phyloP scores from a whole-genome alignment of 2,329 filamentous ascomycete genomes.

The Scolecobasidium constrictum region DNA sequence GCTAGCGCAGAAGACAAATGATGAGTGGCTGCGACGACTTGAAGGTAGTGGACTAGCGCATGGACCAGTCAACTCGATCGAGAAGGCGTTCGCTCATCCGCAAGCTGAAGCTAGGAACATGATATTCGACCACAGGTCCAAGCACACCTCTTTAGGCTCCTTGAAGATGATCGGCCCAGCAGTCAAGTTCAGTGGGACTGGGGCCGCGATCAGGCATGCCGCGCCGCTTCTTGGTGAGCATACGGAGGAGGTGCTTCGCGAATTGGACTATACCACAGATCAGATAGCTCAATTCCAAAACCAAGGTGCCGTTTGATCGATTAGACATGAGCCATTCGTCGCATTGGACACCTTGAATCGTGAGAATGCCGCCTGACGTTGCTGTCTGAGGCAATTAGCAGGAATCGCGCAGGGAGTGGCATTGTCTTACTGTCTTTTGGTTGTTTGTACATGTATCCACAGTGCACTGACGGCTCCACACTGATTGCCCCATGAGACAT shows the following conservation, averaged over 20 bases:
- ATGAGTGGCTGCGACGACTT: constrained; percentile 30
- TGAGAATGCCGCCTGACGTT: too few relatives aligned
- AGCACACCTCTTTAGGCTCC: neutral
- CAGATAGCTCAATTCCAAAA: neutral
- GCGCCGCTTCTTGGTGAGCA: constrained; percentile 5
- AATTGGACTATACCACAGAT: neutral
- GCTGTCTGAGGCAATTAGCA: too few relatives aligned
- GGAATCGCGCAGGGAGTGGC: too few relatives aligned
- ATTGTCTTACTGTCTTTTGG: too few relatives aligned
- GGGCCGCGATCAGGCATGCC: neutral
- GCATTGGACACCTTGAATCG: too few relatives aligned
- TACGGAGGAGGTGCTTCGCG: constrained; percentile 3
- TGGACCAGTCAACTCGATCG: constrained; percentile 35
- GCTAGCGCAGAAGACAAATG: constrained; percentile 26
- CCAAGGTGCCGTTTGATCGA: too few relatives aligned
- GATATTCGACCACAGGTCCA: neutral
- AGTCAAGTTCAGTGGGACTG: constrained; percentile 4
- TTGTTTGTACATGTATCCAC: too few relatives aligned
- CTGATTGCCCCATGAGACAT: too few relatives aligned
- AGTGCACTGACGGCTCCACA: too few relatives aligned
- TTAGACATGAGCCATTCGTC: too few relatives aligned
- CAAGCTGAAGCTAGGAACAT: constrained; percentile 20
- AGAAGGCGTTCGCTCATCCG: constrained; percentile 33
- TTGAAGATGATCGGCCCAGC: constrained; percentile 6
- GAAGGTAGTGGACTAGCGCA: constrained; percentile 35